Base-by-base conservation (phyloP, 164 flowering plant genomes). In the Magnolia changhungtana region DNA sequence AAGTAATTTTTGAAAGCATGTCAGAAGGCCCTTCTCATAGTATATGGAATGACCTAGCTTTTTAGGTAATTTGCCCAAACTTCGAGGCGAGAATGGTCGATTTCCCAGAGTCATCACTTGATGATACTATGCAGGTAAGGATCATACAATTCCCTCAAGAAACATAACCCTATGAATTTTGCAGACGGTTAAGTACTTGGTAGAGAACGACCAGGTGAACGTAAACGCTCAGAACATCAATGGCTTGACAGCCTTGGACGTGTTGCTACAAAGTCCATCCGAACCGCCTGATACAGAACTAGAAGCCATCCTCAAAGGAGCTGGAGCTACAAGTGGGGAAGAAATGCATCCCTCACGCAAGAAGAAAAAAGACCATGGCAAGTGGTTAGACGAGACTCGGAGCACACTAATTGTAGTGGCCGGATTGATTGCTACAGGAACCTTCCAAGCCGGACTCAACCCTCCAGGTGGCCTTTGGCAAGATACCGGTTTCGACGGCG, bases 391-490 rank as follows among this genome's bases (percentile, higher is more conserved):
- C 4, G 31, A 66, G 14, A 55, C 61, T 11, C 13, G 61, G 18
- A 55, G 61, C 18, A 13, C 69, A 21, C 31, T 66, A 3, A 11
- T 72, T 9, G 37, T 72, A 6, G 50, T 24, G 63, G 65, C 49
- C 23, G 8, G 14, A 51, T 51, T 58, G 6, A 72, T 59, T 4
- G 50, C 49, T 19, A 72, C 75, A 0, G 66, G 23, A 3, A 29
- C 75, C 37, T 72, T 59, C 14, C 75, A 72, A 55, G 75, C 75
- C 20, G 66, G 31, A 18, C 45, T 55, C 1, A 58, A 58, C 37
- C 75, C 75, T 21, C 75, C 75, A 5, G 65, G 66, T 13, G 64
- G 66, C 29, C 19, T 72, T 72, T 72, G 45, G 66, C 75, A 55
- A 72, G 65, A 55, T 7, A 55, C 55, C 3, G 21, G 18, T 49